Evolutionary conservation across 2,329 filamentous ascomycete species (phyloP).

Genomic region (Lecanicillium sp.): DNA sequence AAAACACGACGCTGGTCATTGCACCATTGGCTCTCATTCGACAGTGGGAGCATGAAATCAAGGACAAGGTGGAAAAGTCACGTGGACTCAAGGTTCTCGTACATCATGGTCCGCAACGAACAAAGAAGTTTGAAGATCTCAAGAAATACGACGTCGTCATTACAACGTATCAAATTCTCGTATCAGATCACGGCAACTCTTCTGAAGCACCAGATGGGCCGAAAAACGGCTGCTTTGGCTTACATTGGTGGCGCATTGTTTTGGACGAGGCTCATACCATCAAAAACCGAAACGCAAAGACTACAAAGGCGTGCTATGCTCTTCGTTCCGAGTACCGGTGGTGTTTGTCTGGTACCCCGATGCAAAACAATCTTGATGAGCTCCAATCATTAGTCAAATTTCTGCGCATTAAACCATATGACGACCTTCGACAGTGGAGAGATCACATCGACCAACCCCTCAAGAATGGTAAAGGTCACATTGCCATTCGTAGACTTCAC

Average conservation of each 20-base stretch:
- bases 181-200: slow-evolving; percentile 75
- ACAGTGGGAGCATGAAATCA: slow-evolving; percentile 94
- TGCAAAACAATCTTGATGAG: slow-evolving; percentile 98
- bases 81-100: slow-evolving; percentile 75
- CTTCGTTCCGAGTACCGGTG: slow-evolving; percentile 82
- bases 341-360: slow-evolving; percentile 92
- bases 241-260: slow-evolving; percentile 93
- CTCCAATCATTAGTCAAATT: slow-evolving; percentile 91
- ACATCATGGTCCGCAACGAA: slow-evolving; percentile 81
- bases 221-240: slow-evolving; percentile 77
- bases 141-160: slow-evolving; percentile 89
- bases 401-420: slow-evolving; percentile 83
- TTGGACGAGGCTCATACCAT: slow-evolving; percentile 96
- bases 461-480: slow-evolving; percentile 80
- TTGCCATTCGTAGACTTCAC: slow-evolving; percentile 82
- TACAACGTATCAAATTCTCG: slow-evolving; percentile 92
- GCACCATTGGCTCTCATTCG: slow-evolving; percentile 90
- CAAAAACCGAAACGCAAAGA: slow-evolving; percentile 95
- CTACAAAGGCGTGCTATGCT: slow-evolving; percentile 84
- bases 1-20: slow-evolving; percentile 81
- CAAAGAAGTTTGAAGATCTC: slow-evolving; percentile 69
- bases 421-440: slow-evolving; percentile 80
- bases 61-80: slow-evolving; percentile 63
- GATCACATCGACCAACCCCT: slow-evolving; percentile 83
- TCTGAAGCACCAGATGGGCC: slow-evolving; percentile 51